Evolutionary conservation across 23 red algal species (phyloP), one percentile per base, ranked within the genome.

Genomic region (Gracilariopsis chorda): DNA sequence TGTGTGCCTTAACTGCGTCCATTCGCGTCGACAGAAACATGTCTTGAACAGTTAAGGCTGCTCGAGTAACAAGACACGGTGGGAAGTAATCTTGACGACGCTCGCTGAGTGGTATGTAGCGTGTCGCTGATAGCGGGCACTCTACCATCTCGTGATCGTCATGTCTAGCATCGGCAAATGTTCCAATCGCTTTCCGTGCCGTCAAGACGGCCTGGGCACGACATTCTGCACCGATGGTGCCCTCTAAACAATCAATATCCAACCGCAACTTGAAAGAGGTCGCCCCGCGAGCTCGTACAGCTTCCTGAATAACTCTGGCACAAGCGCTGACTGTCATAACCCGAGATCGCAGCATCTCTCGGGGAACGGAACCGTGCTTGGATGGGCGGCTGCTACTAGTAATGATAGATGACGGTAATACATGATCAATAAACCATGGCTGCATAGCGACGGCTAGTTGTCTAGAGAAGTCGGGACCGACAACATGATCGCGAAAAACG

Each of bases 161-260:
- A 79, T 80, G 79, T 44, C 81, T 82, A 8, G 91, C 91, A 36
- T 77, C 73, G 13, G 91, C 51, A 51, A 94, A 94, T n/a, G 55
- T 51, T 2, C 57, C 80, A 44, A 94, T 86, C 47, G 52, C 80
- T 28, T 45, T 60, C 19, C 91, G 41, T 57, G 91, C 82, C 11
- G 36, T 51, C 34, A 94, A 48, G n/a, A 94, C 64, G 56, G 80
- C 61, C 53, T 94, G 91, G 17, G 81, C 91, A 36, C 91, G 81
- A 69, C 80, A 86, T 80, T 94, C 91, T 30, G 79, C 65, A 4
- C 79, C 91, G 33, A 85, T 72, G 7, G 64, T 48, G 12, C 47
- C 49, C 73, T 94, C 91, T 28, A 94, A 30, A 0, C 27, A 41
- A 32, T 57, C 68, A 41, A 55, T 76, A 35, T 94, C 71, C 14